Conservation (phyloP, 2,329 filamentous ascomycete genomes). For the Sporothrix brunneoviolacea region DNA sequence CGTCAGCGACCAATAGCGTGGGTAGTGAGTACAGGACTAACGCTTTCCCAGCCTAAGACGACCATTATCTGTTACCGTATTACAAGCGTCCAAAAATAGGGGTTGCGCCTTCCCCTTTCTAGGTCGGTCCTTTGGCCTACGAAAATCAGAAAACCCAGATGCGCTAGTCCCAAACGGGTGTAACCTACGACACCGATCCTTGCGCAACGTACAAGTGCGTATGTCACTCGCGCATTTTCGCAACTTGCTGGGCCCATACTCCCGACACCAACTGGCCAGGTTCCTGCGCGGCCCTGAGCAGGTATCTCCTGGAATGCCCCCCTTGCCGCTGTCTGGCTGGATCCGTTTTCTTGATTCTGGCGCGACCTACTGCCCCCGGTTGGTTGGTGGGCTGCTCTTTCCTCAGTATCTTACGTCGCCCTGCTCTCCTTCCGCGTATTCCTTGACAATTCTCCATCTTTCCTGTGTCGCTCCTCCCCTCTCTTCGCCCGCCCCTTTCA, state of each 20-base stretch:
- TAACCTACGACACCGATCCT: background rate
- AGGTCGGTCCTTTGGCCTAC: background rate
- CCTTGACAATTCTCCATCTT: background rate
- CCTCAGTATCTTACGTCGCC: background rate
- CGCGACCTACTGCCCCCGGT: too few species aligned
- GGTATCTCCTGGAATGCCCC: too few species aligned
- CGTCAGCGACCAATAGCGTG: too few species aligned
- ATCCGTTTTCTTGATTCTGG: too few species aligned
- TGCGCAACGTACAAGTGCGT: too few species aligned
- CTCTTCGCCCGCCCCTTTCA: background rate
- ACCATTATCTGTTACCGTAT: background rate
- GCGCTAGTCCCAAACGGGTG: background rate
- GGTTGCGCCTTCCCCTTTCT: constrained; percentile 1
- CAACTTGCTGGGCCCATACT: too few species aligned
- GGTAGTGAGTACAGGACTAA: too few species aligned
- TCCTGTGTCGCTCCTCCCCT: background rate
- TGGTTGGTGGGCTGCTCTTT: background rate
- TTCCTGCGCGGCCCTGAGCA: too few species aligned
- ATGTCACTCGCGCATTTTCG: too few species aligned
- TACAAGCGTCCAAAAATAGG: constrained; percentile 8
- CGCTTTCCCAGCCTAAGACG: background rate
- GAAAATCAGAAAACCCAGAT: background rate
- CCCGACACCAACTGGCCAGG: too few species aligned
- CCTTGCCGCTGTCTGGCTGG: too few species aligned
- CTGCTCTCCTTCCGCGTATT: too few species aligned